Evolutionary conservation across 1,284 basidiomycete genomes (phyloP).

Genomic region (Rhodotorula sp.): DNA sequence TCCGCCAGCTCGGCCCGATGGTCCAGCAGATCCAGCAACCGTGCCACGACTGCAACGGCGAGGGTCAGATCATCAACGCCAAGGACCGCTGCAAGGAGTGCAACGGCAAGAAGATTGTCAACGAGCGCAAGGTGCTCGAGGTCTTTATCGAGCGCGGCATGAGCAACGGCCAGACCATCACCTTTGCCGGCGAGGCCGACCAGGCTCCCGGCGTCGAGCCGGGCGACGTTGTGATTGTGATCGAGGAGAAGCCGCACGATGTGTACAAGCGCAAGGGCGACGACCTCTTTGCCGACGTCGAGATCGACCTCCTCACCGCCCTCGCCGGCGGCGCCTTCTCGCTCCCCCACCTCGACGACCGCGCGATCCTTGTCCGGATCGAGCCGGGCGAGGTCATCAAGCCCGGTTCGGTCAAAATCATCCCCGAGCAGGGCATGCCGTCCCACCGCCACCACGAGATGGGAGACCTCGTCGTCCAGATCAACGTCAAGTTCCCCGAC

Average conservation of each 20-base stretch:
- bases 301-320: conserved; percentile 91
- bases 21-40: conserved; percentile 97
- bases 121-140: conserved; percentile 97
- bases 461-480: conserved; percentile 87
- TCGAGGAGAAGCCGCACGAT: conserved; percentile 93
- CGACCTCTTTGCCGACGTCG: conserved; percentile 81
- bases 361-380: conserved; percentile 78
- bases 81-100: conserved; percentile 93
- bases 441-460: conserved; percentile 95
- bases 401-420: conserved; percentile 85
- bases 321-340: conserved; percentile 87
- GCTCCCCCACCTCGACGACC: conserved; percentile 92
- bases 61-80: conserved; percentile 87
- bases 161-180: conserved; percentile 95
- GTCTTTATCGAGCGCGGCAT: conserved; percentile 99
- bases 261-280: conserved; percentile 90
- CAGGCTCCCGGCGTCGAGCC: conserved; percentile 86
- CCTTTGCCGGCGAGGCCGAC: conserved; percentile 92
- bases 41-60: conserved; percentile 88
- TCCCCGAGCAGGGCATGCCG: conserved; percentile 95
- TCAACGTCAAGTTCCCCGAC: conserved; percentile 88
- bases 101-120: conserved; percentile 91
- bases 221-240: conserved; percentile 94
- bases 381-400: conserved; percentile 87
- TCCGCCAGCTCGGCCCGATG: conserved; percentile 99